Evolutionary conservation across 129 eudicot species (phyloP), one percentile per base, ranked within the genome.

Genomic region (Scalesia atractyloides): DNA sequence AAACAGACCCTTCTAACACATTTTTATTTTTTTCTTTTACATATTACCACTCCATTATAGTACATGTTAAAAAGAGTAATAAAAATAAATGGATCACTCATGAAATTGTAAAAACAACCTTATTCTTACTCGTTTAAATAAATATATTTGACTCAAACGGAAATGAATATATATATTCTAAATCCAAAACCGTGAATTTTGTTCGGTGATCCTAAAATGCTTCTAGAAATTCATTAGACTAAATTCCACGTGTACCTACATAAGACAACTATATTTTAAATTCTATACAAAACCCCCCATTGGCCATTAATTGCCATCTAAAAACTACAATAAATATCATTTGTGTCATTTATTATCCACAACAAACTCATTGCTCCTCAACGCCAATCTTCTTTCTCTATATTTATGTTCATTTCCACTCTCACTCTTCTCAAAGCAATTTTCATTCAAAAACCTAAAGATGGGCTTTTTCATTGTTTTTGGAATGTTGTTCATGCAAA

Each of bases 331-430:
- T 69, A n/a, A 61, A 70, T 77, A 62, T 36, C 63, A 77, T 72
- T 51, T 71, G 24, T 52, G 22, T 10, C 77, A 72, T 71, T 78
- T 71, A 71, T 26, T 71, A 64, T 47, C 7, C 17, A 43, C 77
- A 78, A 72, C 82, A 54, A 78, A 78, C 82, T 64, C 7, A 36
- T 33, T 63, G 12, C 66, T 53, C 68, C 61, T 70, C 81, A 76
- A 68, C 75, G 52, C 73, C 82, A 66, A 64, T 66, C 77, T 57
- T 34, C 44, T 70, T 18, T 71, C 65, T 53, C 72, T 56, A 41
- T 71, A 78, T 78, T 71, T 71, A 78, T 63, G 71, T 26, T 54
- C 76, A 78, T 52, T 58, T 70, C 20, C 17, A 20, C 47, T 39
- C 43, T 78, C 78, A 78, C 82, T 64, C 68, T 26, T 71, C 50